Evolutionary conservation across 2,329 filamentous ascomycete species (phyloP), one percentile per base, ranked within the genome.

Genomic region (Fusarium sp.): DNA sequence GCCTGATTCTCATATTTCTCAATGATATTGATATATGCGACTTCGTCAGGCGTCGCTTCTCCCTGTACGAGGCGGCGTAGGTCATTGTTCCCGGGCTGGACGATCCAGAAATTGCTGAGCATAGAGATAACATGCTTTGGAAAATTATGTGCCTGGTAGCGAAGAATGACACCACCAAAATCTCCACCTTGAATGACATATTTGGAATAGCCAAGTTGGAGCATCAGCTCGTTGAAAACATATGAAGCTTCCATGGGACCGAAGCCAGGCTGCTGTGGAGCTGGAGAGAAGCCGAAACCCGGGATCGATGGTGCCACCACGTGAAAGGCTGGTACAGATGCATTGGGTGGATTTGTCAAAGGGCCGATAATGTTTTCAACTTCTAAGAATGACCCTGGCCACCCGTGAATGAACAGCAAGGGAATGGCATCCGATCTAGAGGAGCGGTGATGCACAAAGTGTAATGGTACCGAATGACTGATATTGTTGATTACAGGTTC

Each of bases 131-230:
- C 41, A 12, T 26, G 17, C 6, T 49, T 49, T 1, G 54, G 50
- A 11, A 61, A 61, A 7, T n/a, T 9, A 0, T 58, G 23, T 8
- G 58, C 33, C 10, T 45, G 41, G 2, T 58, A 59, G 0, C 58
- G 41, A 27, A 38, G 33, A 0, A 61, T 61, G 3, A 61, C 33
- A 13, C 52, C 52, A 0, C 58, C 58, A 7, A 61, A 57, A 12
- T 61, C 58, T 15, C 58, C 58, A 2, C 58, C 58, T 41, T 61
- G 58, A 2, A 46, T 33, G 5, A 58, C 41, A 3, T 58, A 61
- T 9, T 14, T 17, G 7, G 33, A n/a, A 35, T 61, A 61, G 12
- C 35, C 49, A 3, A 61, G 59, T 13, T 46, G 27, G 3, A 41
- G 32, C 59, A 61, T 61, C 20, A 61, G 18, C 8, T 33, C 20